Conservation (phyloP, 805 yeast genomes). For the Kuraishia piskuri region DNA sequence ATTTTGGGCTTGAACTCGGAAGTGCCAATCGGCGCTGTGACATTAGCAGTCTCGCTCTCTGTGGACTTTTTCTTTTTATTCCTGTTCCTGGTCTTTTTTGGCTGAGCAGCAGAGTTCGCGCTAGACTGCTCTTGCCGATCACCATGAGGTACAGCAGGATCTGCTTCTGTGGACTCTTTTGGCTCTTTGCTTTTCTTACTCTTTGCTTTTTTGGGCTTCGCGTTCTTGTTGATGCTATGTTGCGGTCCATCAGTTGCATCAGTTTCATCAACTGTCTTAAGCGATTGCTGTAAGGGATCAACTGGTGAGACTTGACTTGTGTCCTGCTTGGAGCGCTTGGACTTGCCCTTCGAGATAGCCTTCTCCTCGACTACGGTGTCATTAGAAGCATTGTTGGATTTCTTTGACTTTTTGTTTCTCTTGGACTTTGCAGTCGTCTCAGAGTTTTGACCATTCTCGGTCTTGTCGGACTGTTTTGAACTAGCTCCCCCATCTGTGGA, state of each 20-base stretch:
- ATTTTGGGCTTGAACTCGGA: background rate
- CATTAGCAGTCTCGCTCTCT: background rate
- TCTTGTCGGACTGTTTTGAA: background rate
- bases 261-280: background rate
- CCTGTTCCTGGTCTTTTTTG: background rate
- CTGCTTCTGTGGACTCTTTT: background rate
- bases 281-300: no score
- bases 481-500: background rate
- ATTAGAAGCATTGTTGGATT: background rate
- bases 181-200: background rate
- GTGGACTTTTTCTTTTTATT: no score
- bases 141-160: background rate
- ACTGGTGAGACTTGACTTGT: no score
- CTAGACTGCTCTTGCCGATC: background rate
- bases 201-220: slow-evolving; percentile 2
- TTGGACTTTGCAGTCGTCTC: background rate
- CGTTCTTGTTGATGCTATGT: no score
- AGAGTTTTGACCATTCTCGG: background rate
- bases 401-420: slow-evolving; percentile 4
- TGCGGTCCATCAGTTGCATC: no score
- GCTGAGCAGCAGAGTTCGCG: background rate
- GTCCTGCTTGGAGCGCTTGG: no score
- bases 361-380: slow-evolving; percentile 2
- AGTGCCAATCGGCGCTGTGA: background rate
- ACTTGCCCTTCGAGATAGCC: background rate